Evolutionary conservation across 2,329 filamentous ascomycete species (phyloP), one percentile per base, ranked within the genome.

Genomic region (Sclerotinia trifoliorum): DNA sequence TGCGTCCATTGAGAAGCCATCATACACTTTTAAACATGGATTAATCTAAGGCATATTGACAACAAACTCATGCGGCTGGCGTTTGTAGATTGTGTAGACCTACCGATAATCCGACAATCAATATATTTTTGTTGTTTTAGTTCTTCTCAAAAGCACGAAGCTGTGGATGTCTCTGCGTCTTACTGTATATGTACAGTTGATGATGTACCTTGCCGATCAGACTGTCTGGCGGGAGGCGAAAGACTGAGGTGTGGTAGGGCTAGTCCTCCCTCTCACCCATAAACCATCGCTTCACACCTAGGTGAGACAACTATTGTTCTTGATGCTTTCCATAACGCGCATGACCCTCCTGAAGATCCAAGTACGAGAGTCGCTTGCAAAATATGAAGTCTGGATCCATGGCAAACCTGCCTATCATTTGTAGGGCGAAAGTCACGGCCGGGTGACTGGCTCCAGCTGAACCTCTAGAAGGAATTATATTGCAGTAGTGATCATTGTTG

Each of bases 51-150:
- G 60, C 67, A 67, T n/a, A 64, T 49, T 67, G 57, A 63, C 69
- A 67, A 63, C 57, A 60, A 55, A 68, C 65, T 51, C 65, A 72
- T 72, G 72, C 70, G 69, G 70, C 73, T 71, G 68, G 69, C 65
- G 46, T 62, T 62, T 26, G 46, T 72, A 70, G 57, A 35, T 26
- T 66, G 39, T 46, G 54, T 42, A 39, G 44, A 60, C 55, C 64
- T 42, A 51, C 17, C 26, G 46, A 62, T 39, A 62, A 62, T 26
- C 26, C 21, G 42, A 48, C 17, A 61, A 48, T 54, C 29, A 54
- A 51, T 42, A 19, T 54, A 24, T 51, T 61, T 17, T 21, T n/a
- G n/a, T 42, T 61, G 24, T 66, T 61, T 46, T 61, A 51, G 15
- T 63, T 32, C 56, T 54, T 67, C 57, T 55, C 32, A 62, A 55